Percentiles rank a stretch among this genome's conserved stretches.
Conservation (phyloP, 139 green algal genomes). For the Desmodesmus armatus region DNA sequence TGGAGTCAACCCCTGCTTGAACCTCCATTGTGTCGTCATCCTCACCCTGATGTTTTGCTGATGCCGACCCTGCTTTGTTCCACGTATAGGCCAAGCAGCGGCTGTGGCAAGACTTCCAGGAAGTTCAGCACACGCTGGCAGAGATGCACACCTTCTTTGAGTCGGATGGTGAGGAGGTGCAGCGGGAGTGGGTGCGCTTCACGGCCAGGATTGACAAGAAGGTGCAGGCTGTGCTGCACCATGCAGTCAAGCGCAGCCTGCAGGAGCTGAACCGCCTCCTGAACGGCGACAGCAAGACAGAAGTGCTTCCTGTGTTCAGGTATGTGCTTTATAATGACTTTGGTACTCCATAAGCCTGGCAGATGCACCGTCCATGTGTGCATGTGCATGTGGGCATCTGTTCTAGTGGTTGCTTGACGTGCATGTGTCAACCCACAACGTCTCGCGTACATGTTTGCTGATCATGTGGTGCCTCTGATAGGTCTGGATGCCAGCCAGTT, state of each 20-base stretch:
- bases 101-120: slow-evolving; percentile 57
- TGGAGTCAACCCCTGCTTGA: neutral
- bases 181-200: slow-evolving; percentile 87
- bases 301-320: slow-evolving; percentile 84
- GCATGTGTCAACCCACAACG: too few species aligned
- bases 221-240: slow-evolving; percentile 85
- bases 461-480: too few species aligned
- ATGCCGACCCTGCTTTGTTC: neutral
- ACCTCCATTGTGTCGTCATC: neutral
- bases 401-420: too few species aligned
- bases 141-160: slow-evolving; percentile 80
- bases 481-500: too few species aligned
- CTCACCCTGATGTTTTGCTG: neutral
- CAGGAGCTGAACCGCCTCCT: slow-evolving; percentile 85
- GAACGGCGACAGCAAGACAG: slow-evolving; percentile 87
- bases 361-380: too few species aligned
- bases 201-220: slow-evolving; percentile 84
- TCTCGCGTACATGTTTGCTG: too few species aligned
- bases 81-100: slow-evolving; percentile 56
- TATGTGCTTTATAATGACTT: slow-evolving; percentile 17
- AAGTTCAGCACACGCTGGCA: slow-evolving; percentile 71
- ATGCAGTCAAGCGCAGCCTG: slow-evolving; percentile 81
- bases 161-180: slow-evolving; percentile 86
- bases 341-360: too few species aligned
- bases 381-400: neutral